phyloP scores from a whole-genome alignment of 1,284 basidiomycete genomes.

The Inonotus hispidus region DNA sequence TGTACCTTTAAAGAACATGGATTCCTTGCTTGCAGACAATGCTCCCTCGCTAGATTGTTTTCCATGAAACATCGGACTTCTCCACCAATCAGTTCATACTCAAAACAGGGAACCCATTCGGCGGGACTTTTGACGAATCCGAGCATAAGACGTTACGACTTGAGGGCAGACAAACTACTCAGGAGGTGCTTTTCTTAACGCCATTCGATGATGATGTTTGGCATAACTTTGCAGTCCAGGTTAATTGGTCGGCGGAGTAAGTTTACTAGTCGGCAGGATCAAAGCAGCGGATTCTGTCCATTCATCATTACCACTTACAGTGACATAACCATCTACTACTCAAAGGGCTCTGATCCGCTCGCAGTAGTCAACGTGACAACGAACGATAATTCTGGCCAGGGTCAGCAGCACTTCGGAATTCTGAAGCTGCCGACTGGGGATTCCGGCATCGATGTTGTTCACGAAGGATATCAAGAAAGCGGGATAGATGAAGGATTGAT shows the following conservation, averaged over 20 bases:
- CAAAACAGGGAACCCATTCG: constrained; percentile 3
- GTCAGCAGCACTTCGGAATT: constrained; percentile 55
- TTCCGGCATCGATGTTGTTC: constrained; percentile 43
- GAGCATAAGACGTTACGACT: constrained; percentile 5
- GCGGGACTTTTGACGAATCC: not conserved
- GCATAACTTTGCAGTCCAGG: constrained; percentile 49
- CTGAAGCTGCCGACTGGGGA: constrained; percentile 38
- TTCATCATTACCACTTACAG: too few species aligned
- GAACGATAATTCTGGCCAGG: constrained; percentile 46
- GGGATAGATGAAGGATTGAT: constrained; percentile 47
- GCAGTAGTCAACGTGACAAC: constrained; percentile 35
- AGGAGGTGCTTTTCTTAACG: constrained; percentile 35
- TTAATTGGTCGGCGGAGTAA: constrained; percentile 4
- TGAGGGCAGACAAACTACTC: constrained; percentile 1
- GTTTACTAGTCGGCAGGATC: not conserved
- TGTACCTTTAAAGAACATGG: constrained; percentile 10
- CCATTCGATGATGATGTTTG: constrained; percentile 41
- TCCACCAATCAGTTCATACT: constrained; percentile 5
- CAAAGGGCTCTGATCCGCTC: constrained; percentile 34
- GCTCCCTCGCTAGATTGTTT: constrained; percentile 45
- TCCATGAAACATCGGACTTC: constrained; percentile 15
- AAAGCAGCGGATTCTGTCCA: too few species aligned
- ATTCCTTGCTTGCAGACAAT: constrained; percentile 29
- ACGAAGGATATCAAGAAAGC: constrained; percentile 49
- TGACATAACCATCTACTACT: constrained; percentile 44